A percentile compares a stretch with the other conserved stretches of the same genome.
Conservation (phyloP, 1,284 basidiomycete species). For the Ceratobasidium papillatum region DNA sequence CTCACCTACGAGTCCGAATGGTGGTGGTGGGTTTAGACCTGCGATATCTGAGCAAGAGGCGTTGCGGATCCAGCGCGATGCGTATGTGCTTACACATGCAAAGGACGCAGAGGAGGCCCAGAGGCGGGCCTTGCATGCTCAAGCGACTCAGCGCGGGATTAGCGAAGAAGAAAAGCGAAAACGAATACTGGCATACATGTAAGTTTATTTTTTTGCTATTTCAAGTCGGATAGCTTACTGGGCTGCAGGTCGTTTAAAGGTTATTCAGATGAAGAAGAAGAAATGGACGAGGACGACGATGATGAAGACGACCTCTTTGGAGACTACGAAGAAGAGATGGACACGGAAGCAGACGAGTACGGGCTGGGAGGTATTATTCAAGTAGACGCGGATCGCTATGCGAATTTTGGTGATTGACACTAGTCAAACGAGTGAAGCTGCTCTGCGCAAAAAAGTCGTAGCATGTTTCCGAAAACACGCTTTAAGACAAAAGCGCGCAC, state of each 20-base stretch:
- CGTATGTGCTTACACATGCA: constrained; percentile 16
- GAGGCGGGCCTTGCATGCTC: constrained; percentile 1
- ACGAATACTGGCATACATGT: constrained; percentile 28
- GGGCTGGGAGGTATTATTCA: constrained; percentile 34
- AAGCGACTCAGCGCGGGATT: constrained; percentile 37
- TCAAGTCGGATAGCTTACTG: background rate
- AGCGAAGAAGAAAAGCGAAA: constrained; percentile 24
- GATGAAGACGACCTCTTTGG: constrained; percentile 30
- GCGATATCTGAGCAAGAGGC: constrained; percentile 34
- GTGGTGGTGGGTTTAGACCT: constrained; percentile 1
- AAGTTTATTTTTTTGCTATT: background rate
- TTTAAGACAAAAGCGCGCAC: constrained; percentile 1
- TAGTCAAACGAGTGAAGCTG: constrained; percentile 6
- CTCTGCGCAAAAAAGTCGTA: constrained; percentile 18
- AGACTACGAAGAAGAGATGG: constrained; percentile 22
- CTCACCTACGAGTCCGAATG: constrained; percentile 17
- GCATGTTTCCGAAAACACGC: constrained; percentile 22
- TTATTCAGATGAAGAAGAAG: constrained; percentile 28
- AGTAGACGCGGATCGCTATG: constrained; percentile 33
- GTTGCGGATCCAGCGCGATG: constrained; percentile 29
- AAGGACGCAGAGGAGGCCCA: constrained; percentile 20
- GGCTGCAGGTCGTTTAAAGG: constrained; percentile 16
- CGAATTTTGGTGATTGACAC: constrained; percentile 29
- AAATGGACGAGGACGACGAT: constrained; percentile 16
- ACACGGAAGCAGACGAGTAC: constrained; percentile 35